phyloP scores from a whole-genome alignment of 139 green algal genomes.

The Micractinium sp. region DNA sequence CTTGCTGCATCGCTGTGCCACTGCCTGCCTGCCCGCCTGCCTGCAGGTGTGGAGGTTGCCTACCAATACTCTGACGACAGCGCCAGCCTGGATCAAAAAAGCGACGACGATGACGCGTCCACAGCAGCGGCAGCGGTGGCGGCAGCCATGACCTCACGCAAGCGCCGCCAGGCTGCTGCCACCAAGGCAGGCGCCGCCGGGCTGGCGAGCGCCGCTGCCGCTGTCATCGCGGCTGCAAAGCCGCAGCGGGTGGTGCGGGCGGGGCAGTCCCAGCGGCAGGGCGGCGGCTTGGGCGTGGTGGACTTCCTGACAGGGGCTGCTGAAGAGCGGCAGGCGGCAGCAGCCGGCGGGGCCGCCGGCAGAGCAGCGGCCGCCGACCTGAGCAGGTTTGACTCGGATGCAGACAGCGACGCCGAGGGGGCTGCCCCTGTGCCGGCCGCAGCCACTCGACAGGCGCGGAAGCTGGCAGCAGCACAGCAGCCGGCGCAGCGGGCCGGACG shows the following conservation, averaged over 20 bases:
- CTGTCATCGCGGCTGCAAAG: not conserved
- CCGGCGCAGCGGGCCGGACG: no score
- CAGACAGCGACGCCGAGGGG: slow-evolving; percentile 5
- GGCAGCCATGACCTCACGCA: not conserved
- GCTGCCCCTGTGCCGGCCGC: not conserved
- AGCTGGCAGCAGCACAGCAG: not conserved
- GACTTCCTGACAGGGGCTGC: not conserved
- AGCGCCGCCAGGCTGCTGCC: not conserved
- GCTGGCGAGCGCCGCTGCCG: not conserved
- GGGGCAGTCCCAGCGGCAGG: not conserved
- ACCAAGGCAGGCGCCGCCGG: not conserved
- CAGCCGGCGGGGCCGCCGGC: not conserved
- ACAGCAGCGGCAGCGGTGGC: slow-evolving; percentile 16
- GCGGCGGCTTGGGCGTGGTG: not conserved
- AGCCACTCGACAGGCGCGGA: not conserved
- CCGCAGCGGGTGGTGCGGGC: not conserved
- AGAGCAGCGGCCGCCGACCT: slow-evolving; percentile 8
- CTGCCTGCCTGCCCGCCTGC: not conserved
- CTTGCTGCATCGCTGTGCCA: not conserved
- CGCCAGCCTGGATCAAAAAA: slow-evolving; percentile 9
- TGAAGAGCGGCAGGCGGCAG: not conserved
- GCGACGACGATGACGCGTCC: slow-evolving; percentile 18
- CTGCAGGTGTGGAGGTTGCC: slow-evolving; percentile 2
- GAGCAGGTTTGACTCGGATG: slow-evolving; percentile 21
- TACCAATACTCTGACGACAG: not conserved